Percentiles rank a stretch among this genome's conserved stretches.
phyloP scores from a whole-genome alignment of 495 filamentous ascomycete species.

The Aspergillus olivimuriae region DNA sequence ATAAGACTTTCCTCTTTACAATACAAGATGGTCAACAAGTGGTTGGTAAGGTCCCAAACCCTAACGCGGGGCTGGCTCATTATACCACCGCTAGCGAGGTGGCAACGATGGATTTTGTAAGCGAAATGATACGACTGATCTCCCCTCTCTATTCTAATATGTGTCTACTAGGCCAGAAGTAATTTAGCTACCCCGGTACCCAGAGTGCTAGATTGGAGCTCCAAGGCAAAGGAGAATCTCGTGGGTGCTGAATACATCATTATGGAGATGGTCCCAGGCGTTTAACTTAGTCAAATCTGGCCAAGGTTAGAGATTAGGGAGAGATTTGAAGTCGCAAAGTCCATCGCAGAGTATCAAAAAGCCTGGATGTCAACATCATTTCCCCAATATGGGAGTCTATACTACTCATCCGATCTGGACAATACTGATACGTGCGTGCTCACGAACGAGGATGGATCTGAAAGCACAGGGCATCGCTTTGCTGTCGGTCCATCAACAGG shows the following conservation, averaged over 20 bases:
- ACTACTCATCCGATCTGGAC: conserved; percentile 14
- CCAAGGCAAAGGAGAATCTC: conserved; percentile 14
- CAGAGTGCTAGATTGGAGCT: conserved; percentile 22
- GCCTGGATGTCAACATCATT: conserved; percentile 21
- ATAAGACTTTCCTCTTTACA: conserved; percentile 23
- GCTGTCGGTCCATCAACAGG: conserved; percentile 22
- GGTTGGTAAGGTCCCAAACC: conserved; percentile 28
- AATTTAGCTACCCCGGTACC: conserved; percentile 14
- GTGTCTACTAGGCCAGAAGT: conserved; percentile 12
- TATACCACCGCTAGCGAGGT: conserved; percentile 35
- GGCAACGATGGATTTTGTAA: conserved; percentile 39
- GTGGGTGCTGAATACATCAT: conserved; percentile 35
- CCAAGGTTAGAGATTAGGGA: conserved; percentile 13
- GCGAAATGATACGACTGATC: conserved; percentile 7
- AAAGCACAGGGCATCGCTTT: conserved; percentile 14
- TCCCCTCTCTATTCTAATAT: conserved; percentile 1
- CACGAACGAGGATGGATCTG: conserved; percentile 8
- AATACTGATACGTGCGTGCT: conserved; percentile 4
- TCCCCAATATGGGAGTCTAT: conserved; percentile 21
- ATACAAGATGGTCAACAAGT: conserved; percentile 26
- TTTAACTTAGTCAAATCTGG: conserved; percentile 20
- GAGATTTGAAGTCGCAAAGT: conserved; percentile 20
- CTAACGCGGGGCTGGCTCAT: conserved; percentile 26
- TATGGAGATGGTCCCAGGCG: conserved; percentile 24
- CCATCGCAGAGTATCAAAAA: conserved; percentile 19